phyloP scores from a whole-genome alignment of 2,329 filamentous ascomycete species.

The Knoxdaviesia capensis region DNA sequence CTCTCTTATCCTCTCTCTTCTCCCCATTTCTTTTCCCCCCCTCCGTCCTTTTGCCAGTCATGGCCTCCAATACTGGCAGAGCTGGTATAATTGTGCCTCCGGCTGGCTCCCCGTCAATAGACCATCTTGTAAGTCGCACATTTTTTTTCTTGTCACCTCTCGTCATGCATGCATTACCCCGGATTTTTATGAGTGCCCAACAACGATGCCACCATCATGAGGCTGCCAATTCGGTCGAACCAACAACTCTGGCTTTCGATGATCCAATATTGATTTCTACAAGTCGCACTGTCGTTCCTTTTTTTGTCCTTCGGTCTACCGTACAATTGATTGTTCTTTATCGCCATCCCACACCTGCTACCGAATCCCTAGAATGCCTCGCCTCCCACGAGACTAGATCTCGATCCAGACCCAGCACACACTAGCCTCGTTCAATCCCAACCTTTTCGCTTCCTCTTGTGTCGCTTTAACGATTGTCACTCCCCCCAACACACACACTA shows the following conservation, averaged over 20 bases:
- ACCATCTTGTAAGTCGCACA: slow-evolving; percentile 1
- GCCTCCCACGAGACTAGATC: not conserved
- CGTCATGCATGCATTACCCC: not conserved
- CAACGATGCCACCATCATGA: not conserved
- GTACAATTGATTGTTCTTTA: too few species aligned
- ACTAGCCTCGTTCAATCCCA: too few species aligned
- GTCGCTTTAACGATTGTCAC: too few species aligned
- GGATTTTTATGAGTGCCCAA: not conserved
- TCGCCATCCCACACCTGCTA: not conserved
- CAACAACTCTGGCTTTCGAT: too few species aligned
- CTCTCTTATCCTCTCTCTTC: not conserved
- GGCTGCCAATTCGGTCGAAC: not conserved
- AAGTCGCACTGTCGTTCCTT: too few species aligned
- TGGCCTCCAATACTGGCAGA: slow-evolving; percentile 2
- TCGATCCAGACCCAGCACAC: too few species aligned
- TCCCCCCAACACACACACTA: too few species aligned
- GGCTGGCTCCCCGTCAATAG: not conserved
- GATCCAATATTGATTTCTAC: too few species aligned
- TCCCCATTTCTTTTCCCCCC: not conserved
- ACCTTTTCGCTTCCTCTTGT: too few species aligned
- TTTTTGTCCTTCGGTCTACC: too few species aligned
- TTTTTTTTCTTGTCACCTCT: not conserved
- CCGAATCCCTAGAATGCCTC: not conserved
- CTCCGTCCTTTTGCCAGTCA: not conserved
- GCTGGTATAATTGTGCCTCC: slow-evolving; percentile 2